These are phyloP conservation scores for Flaveria linearis DNA, from an alignment of 129 eudicot species.

Conservation along the genomic window DNA sequence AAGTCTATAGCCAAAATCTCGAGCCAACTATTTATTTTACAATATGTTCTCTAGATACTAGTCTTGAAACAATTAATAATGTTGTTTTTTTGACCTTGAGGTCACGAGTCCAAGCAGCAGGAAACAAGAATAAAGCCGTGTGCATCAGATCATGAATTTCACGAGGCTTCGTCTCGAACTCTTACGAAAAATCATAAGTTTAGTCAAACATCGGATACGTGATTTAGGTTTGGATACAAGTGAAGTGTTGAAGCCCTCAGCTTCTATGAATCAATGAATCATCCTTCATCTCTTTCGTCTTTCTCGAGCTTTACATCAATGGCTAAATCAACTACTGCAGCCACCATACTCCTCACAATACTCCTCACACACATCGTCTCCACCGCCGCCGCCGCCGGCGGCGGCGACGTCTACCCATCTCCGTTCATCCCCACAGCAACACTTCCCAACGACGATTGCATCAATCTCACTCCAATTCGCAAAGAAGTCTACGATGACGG, in stretches of 20 bases:
- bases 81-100: too few species aligned
- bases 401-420: constrained; percentile 26
- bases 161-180: too few species aligned
- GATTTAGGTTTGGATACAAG: too few species aligned
- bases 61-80: too few species aligned
- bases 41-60: too few species aligned
- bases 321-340: not conserved
- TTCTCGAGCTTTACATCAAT: constrained; percentile 17
- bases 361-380: not conserved
- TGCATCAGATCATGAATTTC: too few species aligned
- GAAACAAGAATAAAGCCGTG: too few species aligned
- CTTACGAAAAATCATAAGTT: too few species aligned
- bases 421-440: constrained; percentile 13
- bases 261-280: not conserved
- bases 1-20: too few species aligned
- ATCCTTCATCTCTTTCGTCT: not conserved
- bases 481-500: constrained; percentile 48
- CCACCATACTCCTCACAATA: constrained; percentile 12
- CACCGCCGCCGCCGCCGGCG: constrained; percentile 1
- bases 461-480: constrained; percentile 25
- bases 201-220: too few species aligned
- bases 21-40: too few species aligned
- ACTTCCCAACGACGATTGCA: constrained; percentile 24
- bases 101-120: too few species aligned
- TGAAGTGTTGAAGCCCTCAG: not conserved